Conservation (phyloP, 495 filamentous ascomycete genomes). For the Aspergillus wentii region DNA sequence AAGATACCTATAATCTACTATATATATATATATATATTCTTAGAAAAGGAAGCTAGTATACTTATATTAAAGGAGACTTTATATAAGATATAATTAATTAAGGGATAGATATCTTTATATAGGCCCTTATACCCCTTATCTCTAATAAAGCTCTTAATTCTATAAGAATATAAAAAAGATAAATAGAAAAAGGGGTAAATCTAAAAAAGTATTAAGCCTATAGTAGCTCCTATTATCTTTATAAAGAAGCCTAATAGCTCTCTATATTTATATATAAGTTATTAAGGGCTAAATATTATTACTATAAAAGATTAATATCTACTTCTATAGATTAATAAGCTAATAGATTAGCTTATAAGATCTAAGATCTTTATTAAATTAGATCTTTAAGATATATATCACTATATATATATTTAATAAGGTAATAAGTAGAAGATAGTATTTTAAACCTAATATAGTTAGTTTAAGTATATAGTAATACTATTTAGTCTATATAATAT, state of each 20-base stretch:
- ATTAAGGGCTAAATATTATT: slow-evolving; percentile 33
- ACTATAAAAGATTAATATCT: slow-evolving; percentile 41
- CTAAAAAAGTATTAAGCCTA: background rate
- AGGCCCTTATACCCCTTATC: background rate
- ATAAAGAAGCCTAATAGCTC: slow-evolving; percentile 23
- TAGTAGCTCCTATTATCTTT: slow-evolving; percentile 29
- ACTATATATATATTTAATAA: slow-evolving; percentile 23
- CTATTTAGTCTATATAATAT: slow-evolving; percentile 9
- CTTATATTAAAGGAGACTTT: too few species aligned
- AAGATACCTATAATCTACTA: too few species aligned
- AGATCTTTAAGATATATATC: slow-evolving; percentile 35
- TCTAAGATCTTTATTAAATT: slow-evolving; percentile 41
- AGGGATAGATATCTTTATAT: too few species aligned
- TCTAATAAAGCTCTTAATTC: background rate
- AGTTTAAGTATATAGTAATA: slow-evolving; percentile 21
- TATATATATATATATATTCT: too few species aligned
- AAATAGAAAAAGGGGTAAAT: background rate
- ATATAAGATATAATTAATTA: too few species aligned
- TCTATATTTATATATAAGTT: slow-evolving; percentile 42
- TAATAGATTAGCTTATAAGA: slow-evolving; percentile 18
- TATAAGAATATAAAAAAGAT: background rate
- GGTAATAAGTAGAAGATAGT: slow-evolving; percentile 26
- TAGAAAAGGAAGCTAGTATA: too few species aligned
- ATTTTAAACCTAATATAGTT: slow-evolving; percentile 23
- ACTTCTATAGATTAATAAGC: slow-evolving; percentile 41